phyloP scores from a whole-genome alignment of 345 rosid genomes.

The Salix arbutifolia region DNA sequence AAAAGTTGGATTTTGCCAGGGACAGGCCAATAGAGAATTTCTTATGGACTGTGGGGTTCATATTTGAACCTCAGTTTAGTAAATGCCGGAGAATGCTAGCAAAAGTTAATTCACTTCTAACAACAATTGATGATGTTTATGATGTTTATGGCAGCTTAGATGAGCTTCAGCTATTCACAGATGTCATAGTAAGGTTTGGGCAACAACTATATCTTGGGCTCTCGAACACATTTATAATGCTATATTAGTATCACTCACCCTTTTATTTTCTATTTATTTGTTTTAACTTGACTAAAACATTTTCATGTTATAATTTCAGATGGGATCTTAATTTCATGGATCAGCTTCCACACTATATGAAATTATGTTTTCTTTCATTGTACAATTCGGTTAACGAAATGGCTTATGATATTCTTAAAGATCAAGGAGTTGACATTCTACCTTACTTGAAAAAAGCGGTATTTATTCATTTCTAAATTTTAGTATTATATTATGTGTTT shows the following conservation, averaged over 20 bases:
- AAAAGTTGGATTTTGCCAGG: constrained; percentile 13
- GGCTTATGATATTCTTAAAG: not conserved
- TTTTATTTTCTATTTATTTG: not conserved
- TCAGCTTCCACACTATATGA: not conserved
- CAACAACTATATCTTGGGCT: no score
- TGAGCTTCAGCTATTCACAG: constrained; percentile 17
- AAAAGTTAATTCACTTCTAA: not conserved
- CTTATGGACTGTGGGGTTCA: constrained; percentile 1
- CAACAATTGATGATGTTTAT: constrained; percentile 16
- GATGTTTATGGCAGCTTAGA: constrained; percentile 16
- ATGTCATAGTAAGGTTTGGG: constrained; percentile 9
- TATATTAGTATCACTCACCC: no score
- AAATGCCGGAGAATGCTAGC: not conserved
- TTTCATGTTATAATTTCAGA: not conserved
- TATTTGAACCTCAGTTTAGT: constrained; percentile 6
- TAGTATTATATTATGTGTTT: no score
- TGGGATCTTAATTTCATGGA: not conserved
- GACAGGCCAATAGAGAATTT: not conserved
- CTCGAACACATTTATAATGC: no score
- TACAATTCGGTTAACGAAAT: not conserved
- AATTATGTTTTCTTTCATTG: not conserved
- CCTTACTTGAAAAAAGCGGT: not conserved
- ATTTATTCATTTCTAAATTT: not conserved
- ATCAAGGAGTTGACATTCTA: not conserved
- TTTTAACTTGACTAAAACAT: no score